Evolutionary conservation across 768 basidiomycete species (phyloP), one percentile per base, ranked within the genome.

Genomic region (Hypholoma sublateritium): DNA sequence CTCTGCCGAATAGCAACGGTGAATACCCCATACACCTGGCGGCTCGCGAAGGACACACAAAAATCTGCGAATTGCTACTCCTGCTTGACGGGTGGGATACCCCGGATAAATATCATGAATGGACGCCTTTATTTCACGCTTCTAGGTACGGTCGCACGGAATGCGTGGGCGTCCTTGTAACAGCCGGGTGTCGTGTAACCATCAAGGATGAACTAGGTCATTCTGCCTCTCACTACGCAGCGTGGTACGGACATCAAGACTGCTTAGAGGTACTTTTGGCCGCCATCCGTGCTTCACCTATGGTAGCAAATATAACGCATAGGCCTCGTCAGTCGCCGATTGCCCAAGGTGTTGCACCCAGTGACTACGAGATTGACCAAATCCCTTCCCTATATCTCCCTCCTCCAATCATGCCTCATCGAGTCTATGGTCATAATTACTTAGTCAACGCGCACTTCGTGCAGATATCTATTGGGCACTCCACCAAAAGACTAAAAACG

Each of bases 81-180:
- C 77, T 77, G 28, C 84, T 84, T 39, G 88, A 85, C 48, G 93
- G 87, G 37, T 93, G 87, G 86, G 93, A 93, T 70, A 79, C 83
- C 7, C 86, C 88, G 1, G 97, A 99, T 79, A 98, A 95, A 72
- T 98, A 96, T 71, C 91, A 96, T 67, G 93, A 97, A 69, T 98
- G 96, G 94, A 98, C 95, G 6, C 97, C 97, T 22, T 79, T 98
- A 43, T 94, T 95, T 67, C 95, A 98, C 71, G 94, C 97, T 2
- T 89, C 95, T 5, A 87, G 93, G 36, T 88, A 93, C 59, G 95
- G 95, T 1, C 89, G 87, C 60, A 72, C 79, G 16, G 77, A 77
- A 6, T 96, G 91, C 66, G 82, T 98, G 41, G 74, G 75, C 37
- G 79, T 91, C n/a, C 80, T 98, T 19, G 77, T 98, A 7, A 81